Percentiles rank a stretch among this genome's conserved stretches.
phyloP scores from a whole-genome alignment of 768 basidiomycete genomes.

The Phallus indusiatus region DNA sequence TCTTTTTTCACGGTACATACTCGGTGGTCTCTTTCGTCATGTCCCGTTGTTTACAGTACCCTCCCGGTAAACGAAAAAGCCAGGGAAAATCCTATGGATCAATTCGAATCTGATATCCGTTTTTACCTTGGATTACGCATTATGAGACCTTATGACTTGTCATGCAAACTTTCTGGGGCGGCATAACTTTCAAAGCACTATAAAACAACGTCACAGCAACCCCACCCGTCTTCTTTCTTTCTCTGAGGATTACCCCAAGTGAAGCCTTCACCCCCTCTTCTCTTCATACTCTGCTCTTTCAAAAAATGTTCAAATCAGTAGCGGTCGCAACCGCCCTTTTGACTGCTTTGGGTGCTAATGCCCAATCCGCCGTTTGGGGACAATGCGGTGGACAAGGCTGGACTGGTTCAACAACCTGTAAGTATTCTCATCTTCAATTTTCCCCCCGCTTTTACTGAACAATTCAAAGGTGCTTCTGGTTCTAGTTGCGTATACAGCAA shows the following conservation, averaged over 20 bases:
- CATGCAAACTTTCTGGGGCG: too few species aligned
- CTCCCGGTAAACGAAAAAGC: too few species aligned
- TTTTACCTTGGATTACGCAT: too few species aligned
- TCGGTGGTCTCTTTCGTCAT: too few species aligned
- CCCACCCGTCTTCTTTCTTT: neutral
- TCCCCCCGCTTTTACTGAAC: neutral
- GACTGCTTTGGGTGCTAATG: constrained; percentile 35
- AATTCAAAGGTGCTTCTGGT: constrained; percentile 11
- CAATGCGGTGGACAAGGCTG: constrained; percentile 48
- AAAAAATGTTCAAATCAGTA: constrained; percentile 40
- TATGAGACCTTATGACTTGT: too few species aligned
- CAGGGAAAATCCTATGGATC: too few species aligned
- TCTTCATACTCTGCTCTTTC: neutral
- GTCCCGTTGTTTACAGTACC: too few species aligned
- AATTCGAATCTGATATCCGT: too few species aligned
- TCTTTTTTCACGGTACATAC: too few species aligned
- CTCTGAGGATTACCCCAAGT: neutral
- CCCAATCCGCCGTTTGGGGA: constrained; percentile 33
- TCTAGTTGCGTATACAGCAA: constrained; percentile 11
- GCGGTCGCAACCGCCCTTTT: constrained; percentile 33
- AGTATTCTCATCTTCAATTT: too few species aligned
- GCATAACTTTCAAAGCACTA: too few species aligned
- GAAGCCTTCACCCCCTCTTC: neutral
- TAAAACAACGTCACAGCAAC: too few species aligned
- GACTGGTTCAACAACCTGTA: constrained; percentile 29